Evolutionary conservation across 2,329 filamentous ascomycete genomes (phyloP).

Genomic region (Sarocladium kiliense): DNA sequence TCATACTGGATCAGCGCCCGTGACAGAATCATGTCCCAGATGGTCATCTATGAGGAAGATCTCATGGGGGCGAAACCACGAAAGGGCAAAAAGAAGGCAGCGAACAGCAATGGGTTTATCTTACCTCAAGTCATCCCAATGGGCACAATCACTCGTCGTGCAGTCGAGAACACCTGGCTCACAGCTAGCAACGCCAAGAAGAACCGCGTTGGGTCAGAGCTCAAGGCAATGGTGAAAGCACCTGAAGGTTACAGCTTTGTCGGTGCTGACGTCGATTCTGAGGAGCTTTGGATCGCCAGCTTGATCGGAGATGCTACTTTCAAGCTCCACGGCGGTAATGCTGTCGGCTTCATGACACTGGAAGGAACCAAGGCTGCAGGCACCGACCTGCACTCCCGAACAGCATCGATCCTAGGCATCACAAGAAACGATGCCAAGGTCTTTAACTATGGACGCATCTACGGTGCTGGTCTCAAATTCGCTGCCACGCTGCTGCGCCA

Average conservation of each 20-base stretch:
- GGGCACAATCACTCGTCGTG: constrained; percentile 91
- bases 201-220: constrained; percentile 91
- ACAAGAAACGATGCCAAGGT: constrained; percentile 94
- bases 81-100: constrained; percentile 15
- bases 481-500: constrained; percentile 84
- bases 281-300: constrained; percentile 97
- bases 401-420: constrained; percentile 86
- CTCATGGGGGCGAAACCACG: constrained; percentile 15
- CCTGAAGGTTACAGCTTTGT: constrained; percentile 90
- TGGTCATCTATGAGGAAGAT: constrained; percentile 83
- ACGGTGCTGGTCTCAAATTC: constrained; percentile 94
- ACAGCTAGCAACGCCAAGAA: constrained; percentile 96
- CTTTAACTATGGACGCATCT: constrained; percentile 98
- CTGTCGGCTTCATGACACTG: constrained; percentile 97
- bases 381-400: constrained; percentile 91
- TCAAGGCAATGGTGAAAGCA: constrained; percentile 94
- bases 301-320: constrained; percentile 93
- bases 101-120: constrained; percentile 63
- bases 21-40: constrained; percentile 88
- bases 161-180: constrained; percentile 97
- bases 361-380: constrained; percentile 93
- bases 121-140: constrained; percentile 95
- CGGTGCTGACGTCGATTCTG: constrained; percentile 93
- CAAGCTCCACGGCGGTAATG: constrained; percentile 90
- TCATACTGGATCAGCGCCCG: constrained; percentile 98